Base-by-base conservation (phyloP, 805 yeast species). In the Barnettozyma pratensis region DNA sequence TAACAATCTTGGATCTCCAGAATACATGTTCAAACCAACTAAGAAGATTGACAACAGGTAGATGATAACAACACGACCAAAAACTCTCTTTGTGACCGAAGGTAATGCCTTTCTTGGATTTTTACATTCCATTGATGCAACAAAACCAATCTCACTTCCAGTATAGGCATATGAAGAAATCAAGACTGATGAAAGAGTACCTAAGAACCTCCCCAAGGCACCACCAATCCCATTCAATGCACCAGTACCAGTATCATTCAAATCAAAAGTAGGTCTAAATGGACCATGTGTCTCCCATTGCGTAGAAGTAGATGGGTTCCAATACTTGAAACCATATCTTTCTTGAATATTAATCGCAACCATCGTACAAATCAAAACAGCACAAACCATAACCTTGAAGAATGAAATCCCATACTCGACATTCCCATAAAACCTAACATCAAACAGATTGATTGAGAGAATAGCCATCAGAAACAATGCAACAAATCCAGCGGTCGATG, bases 101-200 rank as follows among this genome's bases (percentile, higher is more conserved):
- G 95, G 95, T 14, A 87, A 71, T 0, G 92, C 81, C 52, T 75
- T 79, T 54, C 94, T 71, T 5, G 96, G 96, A 54, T 85, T 83
- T 51, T 83, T 72, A n/a, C 91, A 86, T 63, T 87, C 96, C 63
- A 91, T 87, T 6, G 92, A 89, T 3, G 94, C 92, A 47, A 87
- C 79, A 54, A 87, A 81, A 10, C 88, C 91, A 62, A 84, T 81
- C 56, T 87, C 96, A 1, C 90, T 85, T 0, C 96, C 96, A 43
- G 85, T 80, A 59, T 83, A 87, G 0, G 95, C 85, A 63, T 83
- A 87, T 0, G 88, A 73, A 0, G 90, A 81, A 25, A 82, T 79
- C 42, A 81, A 66, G 7, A 82, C 67, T 1, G 89, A 87, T 1
- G 81, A 76, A 35, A 83, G 48, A 7, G 85, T 63, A 6, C 86